phyloP scores from a whole-genome alignment of 192 early-diverging fungal species.

The Backusella circina region DNA sequence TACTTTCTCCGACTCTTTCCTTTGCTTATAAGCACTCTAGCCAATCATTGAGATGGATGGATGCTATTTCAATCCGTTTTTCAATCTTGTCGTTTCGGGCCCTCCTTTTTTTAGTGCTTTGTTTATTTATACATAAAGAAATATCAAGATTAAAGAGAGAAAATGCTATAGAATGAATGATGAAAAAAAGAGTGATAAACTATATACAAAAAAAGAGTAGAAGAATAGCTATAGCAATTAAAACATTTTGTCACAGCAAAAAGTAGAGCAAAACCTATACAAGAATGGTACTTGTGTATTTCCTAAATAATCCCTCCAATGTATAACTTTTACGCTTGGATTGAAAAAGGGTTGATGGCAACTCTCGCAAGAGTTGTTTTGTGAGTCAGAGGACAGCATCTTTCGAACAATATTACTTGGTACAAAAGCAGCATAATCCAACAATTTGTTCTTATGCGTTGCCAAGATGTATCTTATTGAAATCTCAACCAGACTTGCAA shows the following conservation, averaged over 20 bases:
- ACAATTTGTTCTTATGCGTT: background rate
- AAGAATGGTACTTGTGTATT: background rate
- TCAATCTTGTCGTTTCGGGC: background rate
- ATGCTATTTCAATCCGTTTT: background rate
- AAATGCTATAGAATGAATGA: background rate
- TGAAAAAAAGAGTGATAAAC: background rate
- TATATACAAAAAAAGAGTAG: background rate
- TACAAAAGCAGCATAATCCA: background rate
- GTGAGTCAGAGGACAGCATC: background rate
- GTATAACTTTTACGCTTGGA: constrained; percentile 10
- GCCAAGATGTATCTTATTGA: constrained; percentile 4
- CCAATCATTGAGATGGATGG: constrained; percentile 1
- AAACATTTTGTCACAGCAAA: background rate
- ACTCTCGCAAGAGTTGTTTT: constrained; percentile 5
- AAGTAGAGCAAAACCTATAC: constrained; percentile 17
- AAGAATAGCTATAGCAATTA: background rate
- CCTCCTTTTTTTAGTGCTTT: background rate
- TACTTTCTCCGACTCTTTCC: background rate
- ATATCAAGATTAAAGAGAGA: background rate
- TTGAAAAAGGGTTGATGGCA: constrained; percentile 9
- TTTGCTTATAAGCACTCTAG: background rate
- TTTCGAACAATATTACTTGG: background rate
- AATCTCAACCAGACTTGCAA: constrained; percentile 18
- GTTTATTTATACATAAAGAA: background rate
- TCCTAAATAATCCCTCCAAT: constrained; percentile 13